Base-by-base conservation (phyloP, 805 yeast species). In the Pichia ethanolica region DNA sequence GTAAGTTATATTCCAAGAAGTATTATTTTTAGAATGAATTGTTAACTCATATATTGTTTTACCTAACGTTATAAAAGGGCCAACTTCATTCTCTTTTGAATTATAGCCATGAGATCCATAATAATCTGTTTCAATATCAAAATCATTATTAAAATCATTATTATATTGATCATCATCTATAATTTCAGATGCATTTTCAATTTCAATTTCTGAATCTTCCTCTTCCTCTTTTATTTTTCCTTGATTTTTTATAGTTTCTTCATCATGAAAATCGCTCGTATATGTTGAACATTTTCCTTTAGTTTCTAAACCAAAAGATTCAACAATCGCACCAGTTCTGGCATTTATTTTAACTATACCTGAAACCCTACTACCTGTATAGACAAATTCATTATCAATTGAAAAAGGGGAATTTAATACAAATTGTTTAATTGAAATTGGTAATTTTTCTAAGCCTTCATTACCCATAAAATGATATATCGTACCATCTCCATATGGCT, bases 321-420 rank as follows among this genome's bases (percentile, higher is more conserved):
- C 78, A 3, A 85, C 53, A 9, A 91, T 71, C 52, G 82, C 79
- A 1, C 99, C 99, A 0, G 86, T 83, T 28, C 70, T 68, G 4
- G 88, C 75, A 63, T 90, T 81, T 26, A 91, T 73, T 3, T 87
- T 78, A 59, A 82, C 86, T 51, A 93, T 73, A 0, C 89, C 80
- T 0, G 98, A 81, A 46, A 75, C 78, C 50, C 93, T 72, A 5
- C 82, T 73, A 4, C 99, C 99, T 0, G 97, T 90, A 66, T 89
- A 93, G 3, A 89, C 78, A 58, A 86, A 87, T 61, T 89, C 93
- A 55, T 82, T 86, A 4, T 84, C 81, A 27, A 88, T 66, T 3
- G 93, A 83, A 64, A 91, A 87, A 0, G 99, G 99, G 1, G 96
- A 85, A 55, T 87, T 84, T 52, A 79, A 63, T 0, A 93, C 88